phyloP scores from a whole-genome alignment of 306 rosid genomes.

The Trifolium pratense region DNA sequence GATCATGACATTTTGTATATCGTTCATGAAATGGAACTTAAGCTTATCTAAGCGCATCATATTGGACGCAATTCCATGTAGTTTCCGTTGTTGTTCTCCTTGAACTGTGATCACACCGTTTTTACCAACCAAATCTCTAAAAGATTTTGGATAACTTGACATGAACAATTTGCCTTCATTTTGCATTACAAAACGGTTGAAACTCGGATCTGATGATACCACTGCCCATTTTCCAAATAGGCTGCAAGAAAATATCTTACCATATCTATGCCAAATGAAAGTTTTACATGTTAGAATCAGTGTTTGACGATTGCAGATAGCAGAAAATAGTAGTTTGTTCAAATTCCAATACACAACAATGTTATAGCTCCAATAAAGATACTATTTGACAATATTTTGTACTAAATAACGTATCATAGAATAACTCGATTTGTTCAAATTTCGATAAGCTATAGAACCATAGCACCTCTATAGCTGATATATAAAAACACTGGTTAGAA shows the following conservation, averaged over 20 bases:
- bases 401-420: background rate
- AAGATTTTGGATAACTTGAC: conserved; percentile 89
- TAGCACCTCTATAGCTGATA: too few species aligned
- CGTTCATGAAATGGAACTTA: conserved; percentile 66
- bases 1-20: conserved; percentile 72
- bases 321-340: background rate
- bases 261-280: conserved; percentile 61
- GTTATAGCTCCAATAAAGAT: background rate
- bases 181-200: conserved; percentile 89
- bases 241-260: conserved; percentile 84
- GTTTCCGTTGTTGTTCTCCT: conserved; percentile 87
- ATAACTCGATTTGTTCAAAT: too few species aligned
- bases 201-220: conserved; percentile 84
- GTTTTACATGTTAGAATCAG: background rate
- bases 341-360: background rate
- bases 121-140: conserved; percentile 89
- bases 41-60: conserved; percentile 86
- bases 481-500: too few species aligned
- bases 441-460: too few species aligned
- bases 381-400: background rate
- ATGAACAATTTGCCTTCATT: conserved; percentile 79
- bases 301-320: background rate
- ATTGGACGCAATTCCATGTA: conserved; percentile 84
- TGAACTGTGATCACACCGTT: conserved; percentile 93
- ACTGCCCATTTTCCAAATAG: conserved; percentile 87